phyloP scores from a whole-genome alignment of 176 grass and related monocot genomes.

The Carex kokanica region DNA sequence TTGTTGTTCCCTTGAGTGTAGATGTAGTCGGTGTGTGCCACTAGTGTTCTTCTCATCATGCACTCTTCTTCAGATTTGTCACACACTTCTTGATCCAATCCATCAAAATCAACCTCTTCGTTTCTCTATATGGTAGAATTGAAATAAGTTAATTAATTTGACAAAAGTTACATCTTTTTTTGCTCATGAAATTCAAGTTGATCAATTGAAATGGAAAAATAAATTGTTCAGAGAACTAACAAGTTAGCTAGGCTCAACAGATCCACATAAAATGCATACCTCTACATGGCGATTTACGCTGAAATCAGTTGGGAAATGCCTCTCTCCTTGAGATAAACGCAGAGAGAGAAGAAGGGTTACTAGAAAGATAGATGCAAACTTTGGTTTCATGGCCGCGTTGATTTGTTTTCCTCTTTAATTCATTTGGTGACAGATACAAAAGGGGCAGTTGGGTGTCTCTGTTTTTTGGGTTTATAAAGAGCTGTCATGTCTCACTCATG shows the following conservation, averaged over 20 bases:
- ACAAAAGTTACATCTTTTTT: not conserved
- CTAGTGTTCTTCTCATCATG: slow-evolving; percentile 53
- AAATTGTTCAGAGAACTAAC: no score
- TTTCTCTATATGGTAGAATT: slow-evolving; percentile 16
- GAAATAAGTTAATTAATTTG: not conserved
- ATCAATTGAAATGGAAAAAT: no score
- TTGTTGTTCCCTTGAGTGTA: slow-evolving; percentile 49
- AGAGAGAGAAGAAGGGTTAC: not conserved
- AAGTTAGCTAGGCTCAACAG: not conserved
- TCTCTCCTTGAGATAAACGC: not conserved
- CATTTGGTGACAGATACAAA: not conserved
- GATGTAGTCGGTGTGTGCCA: slow-evolving; percentile 59
- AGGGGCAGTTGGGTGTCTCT: slow-evolving; percentile 16
- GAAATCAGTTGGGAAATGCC: not conserved
- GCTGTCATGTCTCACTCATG: not conserved
- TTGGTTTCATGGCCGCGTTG: slow-evolving; percentile 20
- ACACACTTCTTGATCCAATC: slow-evolving; percentile 25
- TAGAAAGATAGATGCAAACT: slow-evolving; percentile 20
- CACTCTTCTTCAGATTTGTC: slow-evolving; percentile 26
- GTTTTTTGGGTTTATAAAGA: slow-evolving; percentile 27
- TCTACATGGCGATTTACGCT: not conserved
- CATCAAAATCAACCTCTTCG: slow-evolving; percentile 4
- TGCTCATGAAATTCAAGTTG: no score
- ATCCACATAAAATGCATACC: not conserved
- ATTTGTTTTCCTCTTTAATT: slow-evolving; percentile 12